These are phyloP conservation scores for Fraxinus excelsior DNA, from an alignment of 257 asterid genomes.

Conservation along the genomic window DNA sequence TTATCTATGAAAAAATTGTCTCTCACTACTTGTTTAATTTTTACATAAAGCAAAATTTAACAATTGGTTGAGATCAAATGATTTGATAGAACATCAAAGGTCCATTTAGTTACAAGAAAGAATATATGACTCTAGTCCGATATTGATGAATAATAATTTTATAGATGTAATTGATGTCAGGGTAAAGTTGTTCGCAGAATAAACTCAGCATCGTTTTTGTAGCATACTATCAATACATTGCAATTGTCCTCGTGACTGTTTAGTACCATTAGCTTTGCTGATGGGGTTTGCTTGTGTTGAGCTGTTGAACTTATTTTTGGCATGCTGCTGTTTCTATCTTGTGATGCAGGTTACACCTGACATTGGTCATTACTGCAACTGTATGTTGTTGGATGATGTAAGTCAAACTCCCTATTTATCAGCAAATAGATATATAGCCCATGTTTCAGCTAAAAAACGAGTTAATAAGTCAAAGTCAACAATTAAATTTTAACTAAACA, in stretches of 20 bases:
- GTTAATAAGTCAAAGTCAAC: too few relatives aligned
- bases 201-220: background rate
- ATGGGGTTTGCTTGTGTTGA: background rate
- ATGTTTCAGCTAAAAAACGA: too few relatives aligned
- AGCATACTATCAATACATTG: background rate
- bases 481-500: background rate
- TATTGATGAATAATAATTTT: background rate
- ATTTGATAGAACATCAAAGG: background rate
- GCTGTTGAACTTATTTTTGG: conserved; percentile 2
- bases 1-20: background rate
- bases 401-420: conserved; percentile 41
- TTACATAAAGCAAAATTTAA: background rate
- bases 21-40: background rate
- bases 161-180: background rate
- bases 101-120: background rate
- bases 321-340: conserved; percentile 21
- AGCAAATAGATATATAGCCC: background rate
- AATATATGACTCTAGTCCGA: background rate
- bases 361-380: conserved; percentile 89
- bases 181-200: background rate
- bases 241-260: background rate
- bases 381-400: conserved; percentile 99
- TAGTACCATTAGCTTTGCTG: background rate
- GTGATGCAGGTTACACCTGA: conserved; percentile 79
- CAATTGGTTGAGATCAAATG: background rate